These are phyloP conservation scores for Ceratocystis albifundus DNA, from an alignment of 2,329 filamentous ascomycete species.

Conservation along the genomic window DNA sequence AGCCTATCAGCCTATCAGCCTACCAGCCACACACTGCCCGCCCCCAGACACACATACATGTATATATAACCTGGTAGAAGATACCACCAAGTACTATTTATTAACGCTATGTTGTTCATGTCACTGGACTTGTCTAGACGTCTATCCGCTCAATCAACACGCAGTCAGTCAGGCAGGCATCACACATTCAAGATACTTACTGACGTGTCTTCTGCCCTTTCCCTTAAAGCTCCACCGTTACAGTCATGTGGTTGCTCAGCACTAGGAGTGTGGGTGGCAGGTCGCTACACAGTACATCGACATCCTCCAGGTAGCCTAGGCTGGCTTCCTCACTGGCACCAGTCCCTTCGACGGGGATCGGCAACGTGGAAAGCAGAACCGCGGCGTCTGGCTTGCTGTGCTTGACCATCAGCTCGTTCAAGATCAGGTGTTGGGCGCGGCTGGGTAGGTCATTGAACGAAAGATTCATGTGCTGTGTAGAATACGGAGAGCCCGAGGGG, in stretches of 20 bases:
- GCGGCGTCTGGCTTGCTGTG: constrained; percentile 55
- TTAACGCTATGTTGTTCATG: neutral
- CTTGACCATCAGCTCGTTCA: constrained; percentile 69
- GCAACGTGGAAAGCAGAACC: constrained; percentile 72
- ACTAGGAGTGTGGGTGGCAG: constrained; percentile 68
- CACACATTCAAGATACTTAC: constrained; percentile 5
- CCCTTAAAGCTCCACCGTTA: constrained; percentile 58
- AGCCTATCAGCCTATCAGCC: too few species aligned
- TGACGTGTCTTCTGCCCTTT: constrained; percentile 17
- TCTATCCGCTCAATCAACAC: constrained; percentile 16
- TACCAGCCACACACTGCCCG: too few species aligned
- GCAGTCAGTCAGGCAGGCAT: too few species aligned
- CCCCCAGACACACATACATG: too few species aligned
- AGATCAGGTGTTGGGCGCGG: constrained; percentile 71
- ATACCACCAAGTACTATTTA: neutral
- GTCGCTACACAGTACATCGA: constrained; percentile 66
- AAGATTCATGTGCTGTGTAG: constrained; percentile 53
- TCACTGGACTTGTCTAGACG: too few species aligned
- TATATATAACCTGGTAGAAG: too few species aligned
- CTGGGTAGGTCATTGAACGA: constrained; percentile 81
- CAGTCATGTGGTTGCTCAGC: constrained; percentile 81
- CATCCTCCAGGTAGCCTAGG: constrained; percentile 61
- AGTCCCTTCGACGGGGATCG: constrained; percentile 68
- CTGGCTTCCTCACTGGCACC: constrained; percentile 58
- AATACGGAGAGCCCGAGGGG: constrained; percentile 34